These are phyloP conservation scores for Camellia lanceoleosa DNA, from an alignment of 148 eudicot species.

Conservation along the genomic window DNA sequence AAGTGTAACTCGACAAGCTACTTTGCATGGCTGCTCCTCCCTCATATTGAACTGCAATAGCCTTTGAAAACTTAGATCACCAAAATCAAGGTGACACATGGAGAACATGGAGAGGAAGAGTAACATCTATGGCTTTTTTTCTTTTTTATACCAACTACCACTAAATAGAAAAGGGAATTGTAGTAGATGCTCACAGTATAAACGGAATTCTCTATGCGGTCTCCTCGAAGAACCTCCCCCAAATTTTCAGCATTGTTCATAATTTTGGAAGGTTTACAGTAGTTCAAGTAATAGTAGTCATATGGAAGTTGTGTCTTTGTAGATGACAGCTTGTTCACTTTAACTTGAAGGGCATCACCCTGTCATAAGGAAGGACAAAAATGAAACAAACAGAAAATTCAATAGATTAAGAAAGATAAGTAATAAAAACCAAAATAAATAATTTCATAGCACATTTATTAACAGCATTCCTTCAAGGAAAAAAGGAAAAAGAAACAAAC, in stretches of 20 bases:
- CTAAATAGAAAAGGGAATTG: neutral
- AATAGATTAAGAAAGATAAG: neutral
- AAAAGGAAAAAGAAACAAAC: neutral
- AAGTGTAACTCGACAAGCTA: constrained; percentile 35
- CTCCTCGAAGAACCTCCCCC: constrained; percentile 54
- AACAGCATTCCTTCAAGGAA: neutral
- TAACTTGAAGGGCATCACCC: constrained; percentile 47
- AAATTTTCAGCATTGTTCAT: constrained; percentile 43
- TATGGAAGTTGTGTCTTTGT: constrained; percentile 53
- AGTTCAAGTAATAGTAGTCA: constrained; percentile 44
- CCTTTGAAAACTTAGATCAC: neutral
- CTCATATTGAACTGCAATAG: constrained; percentile 38
- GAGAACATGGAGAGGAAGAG: neutral
- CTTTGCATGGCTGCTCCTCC: constrained; percentile 45
- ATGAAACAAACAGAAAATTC: neutral
- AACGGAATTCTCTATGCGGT: constrained; percentile 48
- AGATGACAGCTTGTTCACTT: constrained; percentile 48
- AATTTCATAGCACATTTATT: neutral
- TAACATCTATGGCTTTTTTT: neutral
- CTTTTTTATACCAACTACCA: neutral
- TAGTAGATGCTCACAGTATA: constrained; percentile 31
- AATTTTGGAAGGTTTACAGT: constrained; percentile 36
- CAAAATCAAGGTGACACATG: constrained; percentile 2
- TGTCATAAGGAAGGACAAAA: constrained; percentile 16
- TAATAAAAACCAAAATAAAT: neutral